Percentiles rank a stretch among this genome's conserved stretches.
Evolutionary conservation across 2,329 filamentous ascomycete genomes (phyloP).

Genomic region (Geosmithia putterillii): DNA sequence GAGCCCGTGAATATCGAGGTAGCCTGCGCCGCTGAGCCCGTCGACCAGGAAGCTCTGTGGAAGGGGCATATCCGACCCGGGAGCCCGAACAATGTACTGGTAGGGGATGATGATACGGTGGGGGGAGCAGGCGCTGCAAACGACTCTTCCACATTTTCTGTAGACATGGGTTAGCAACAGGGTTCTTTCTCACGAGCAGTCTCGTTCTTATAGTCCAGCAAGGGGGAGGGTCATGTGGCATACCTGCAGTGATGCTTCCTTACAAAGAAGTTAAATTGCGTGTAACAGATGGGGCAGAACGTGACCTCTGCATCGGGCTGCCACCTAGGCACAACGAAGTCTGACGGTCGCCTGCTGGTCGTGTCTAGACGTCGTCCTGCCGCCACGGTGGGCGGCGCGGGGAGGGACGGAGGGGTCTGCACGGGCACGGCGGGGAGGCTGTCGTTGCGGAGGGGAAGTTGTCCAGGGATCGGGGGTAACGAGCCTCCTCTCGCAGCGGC

Average conservation of each 20-base stretch:
- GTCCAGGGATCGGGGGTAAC: neutral
- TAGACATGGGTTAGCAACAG: neutral
- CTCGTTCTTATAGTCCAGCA: neutral
- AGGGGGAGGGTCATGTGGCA: neutral
- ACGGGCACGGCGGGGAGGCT: neutral
- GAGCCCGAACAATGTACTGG: constrained; percentile 81
- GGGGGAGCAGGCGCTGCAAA: constrained; percentile 81
- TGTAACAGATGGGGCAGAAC: constrained; percentile 72
- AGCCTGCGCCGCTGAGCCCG: constrained; percentile 23
- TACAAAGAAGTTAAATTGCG: constrained; percentile 72
- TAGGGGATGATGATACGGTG: constrained; percentile 91
- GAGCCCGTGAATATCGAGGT: constrained; percentile 29
- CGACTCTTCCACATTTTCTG: constrained; percentile 85
- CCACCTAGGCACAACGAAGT: constrained; percentile 62
- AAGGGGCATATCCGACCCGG: constrained; percentile 29
- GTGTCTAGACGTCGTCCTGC: neutral
- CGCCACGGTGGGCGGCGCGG: neutral
- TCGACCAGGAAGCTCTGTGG: constrained; percentile 22
- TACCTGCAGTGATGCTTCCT: constrained; percentile 88
- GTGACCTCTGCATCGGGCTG: constrained; percentile 78
- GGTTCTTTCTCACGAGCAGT: no score
- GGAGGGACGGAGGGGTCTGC: neutral
- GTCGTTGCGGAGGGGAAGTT: neutral
- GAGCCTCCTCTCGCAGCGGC: neutral
- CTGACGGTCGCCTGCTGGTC: constrained; percentile 6